Conservation (phyloP, 2,329 filamentous ascomycete genomes). For the Huntiella bhutanensis region DNA sequence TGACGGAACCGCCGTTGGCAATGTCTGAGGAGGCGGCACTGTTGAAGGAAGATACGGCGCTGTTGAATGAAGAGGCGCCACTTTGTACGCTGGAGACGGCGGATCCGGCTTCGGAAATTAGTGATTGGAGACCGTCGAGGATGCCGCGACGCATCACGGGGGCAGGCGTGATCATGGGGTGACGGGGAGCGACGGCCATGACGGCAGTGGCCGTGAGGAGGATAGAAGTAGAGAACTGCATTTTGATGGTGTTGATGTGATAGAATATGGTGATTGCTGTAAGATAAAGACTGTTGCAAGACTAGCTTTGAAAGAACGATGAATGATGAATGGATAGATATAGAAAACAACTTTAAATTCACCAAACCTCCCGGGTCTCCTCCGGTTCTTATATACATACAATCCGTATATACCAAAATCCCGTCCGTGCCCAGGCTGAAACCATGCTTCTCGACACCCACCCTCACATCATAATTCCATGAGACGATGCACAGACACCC, state of each 20-base stretch:
- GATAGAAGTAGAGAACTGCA: slow-evolving; percentile 11
- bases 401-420: too few relatives aligned
- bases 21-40: slow-evolving; percentile 3
- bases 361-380: background rate
- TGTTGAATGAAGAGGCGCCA: background rate
- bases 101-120: slow-evolving; percentile 6
- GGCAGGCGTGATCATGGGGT: slow-evolving; percentile 11
- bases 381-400: background rate
- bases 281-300: background rate
- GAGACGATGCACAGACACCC: too few relatives aligned
- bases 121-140: slow-evolving; percentile 8
- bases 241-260: slow-evolving; percentile 3
- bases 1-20: background rate
- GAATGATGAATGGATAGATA: too few relatives aligned
- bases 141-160: slow-evolving; percentile 7
- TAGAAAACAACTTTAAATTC: too few relatives aligned
- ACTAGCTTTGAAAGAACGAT: background rate
- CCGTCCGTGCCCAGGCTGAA: too few relatives aligned
- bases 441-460: too few relatives aligned
- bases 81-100: background rate
- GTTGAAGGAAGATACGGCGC: background rate
- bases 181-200: slow-evolving; percentile 9
- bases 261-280: background rate
- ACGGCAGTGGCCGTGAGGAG: slow-evolving; percentile 10
- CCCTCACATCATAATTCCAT: too few relatives aligned